These are phyloP conservation scores for Lolium perenne DNA, from an alignment of 176 grass and related monocot species.

Conservation along the genomic window DNA sequence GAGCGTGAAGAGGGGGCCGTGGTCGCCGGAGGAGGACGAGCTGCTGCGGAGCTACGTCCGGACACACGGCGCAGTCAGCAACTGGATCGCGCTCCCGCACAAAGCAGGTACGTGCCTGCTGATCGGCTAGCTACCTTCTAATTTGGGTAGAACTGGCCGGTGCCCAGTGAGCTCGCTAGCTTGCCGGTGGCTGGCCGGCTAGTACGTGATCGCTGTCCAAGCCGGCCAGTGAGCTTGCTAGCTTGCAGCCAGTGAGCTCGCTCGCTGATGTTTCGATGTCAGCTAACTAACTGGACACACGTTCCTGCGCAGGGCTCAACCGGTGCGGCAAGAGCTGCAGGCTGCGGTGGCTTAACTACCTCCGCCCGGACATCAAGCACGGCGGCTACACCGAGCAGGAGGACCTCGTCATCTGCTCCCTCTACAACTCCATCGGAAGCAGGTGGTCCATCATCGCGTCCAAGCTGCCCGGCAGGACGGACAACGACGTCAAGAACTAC, in stretches of 20 bases:
- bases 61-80: constrained; percentile 69
- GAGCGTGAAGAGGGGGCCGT: constrained; percentile 86
- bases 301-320: constrained; percentile 59
- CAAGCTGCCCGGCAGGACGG: constrained; percentile 81
- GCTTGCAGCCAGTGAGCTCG: neutral
- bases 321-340: constrained; percentile 96
- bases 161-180: neutral
- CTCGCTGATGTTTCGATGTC: neutral
- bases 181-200: no score
- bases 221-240: neutral
- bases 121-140: neutral
- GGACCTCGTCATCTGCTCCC: constrained; percentile 70
- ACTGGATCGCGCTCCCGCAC: constrained; percentile 91
- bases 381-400: constrained; percentile 92
- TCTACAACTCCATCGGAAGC: constrained; percentile 81
- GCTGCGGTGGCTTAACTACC: constrained; percentile 94
- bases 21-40: constrained; percentile 94
- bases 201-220: no score
- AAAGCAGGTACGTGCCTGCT: constrained; percentile 74
- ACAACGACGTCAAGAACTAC: constrained; percentile 98
- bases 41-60: constrained; percentile 71
- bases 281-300: neutral
- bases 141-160: neutral
- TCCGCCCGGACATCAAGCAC: constrained; percentile 91
- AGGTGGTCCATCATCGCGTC: constrained; percentile 95